These are phyloP conservation scores for Marasmius sp. DNA, from an alignment of 1,284 basidiomycete genomes.

Conservation along the genomic window DNA sequence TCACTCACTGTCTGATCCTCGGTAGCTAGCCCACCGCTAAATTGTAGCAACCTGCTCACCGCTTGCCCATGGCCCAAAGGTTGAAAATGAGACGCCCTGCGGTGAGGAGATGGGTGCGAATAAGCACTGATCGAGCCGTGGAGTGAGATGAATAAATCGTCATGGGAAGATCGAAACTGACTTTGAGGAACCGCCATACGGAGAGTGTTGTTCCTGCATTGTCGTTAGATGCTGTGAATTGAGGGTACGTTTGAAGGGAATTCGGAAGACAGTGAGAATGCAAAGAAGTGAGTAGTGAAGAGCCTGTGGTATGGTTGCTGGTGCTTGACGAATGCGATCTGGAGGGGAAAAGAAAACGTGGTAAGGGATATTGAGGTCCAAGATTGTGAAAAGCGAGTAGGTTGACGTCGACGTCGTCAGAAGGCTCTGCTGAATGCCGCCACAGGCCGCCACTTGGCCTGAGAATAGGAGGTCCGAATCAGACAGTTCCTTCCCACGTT, in stretches of 20 bases:
- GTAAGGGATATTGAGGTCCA: not conserved
- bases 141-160: not conserved
- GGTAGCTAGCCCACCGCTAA: slow-evolving; percentile 58
- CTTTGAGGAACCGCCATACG: not conserved
- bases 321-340: not conserved
- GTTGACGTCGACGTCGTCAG: slow-evolving; percentile 9
- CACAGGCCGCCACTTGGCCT: not conserved
- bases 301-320: slow-evolving; percentile 6
- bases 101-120: slow-evolving; percentile 16
- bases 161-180: not conserved
- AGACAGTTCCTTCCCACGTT: no score
- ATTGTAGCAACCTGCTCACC: slow-evolving; percentile 58
- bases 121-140: not conserved
- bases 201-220: no score
- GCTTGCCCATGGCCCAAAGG: slow-evolving; percentile 59
- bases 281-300: slow-evolving; percentile 14
- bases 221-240: slow-evolving; percentile 3
- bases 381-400: not conserved
- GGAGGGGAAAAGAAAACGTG: not conserved
- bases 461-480: no score
- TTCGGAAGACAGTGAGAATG: slow-evolving; percentile 13
- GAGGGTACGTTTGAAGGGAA: no score
- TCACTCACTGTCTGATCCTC: slow-evolving; percentile 48
- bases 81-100: slow-evolving; percentile 14
- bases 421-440: not conserved